Conservation (phyloP, 2,329 filamentous ascomycete species). For the Penicillium brasilianum region DNA sequence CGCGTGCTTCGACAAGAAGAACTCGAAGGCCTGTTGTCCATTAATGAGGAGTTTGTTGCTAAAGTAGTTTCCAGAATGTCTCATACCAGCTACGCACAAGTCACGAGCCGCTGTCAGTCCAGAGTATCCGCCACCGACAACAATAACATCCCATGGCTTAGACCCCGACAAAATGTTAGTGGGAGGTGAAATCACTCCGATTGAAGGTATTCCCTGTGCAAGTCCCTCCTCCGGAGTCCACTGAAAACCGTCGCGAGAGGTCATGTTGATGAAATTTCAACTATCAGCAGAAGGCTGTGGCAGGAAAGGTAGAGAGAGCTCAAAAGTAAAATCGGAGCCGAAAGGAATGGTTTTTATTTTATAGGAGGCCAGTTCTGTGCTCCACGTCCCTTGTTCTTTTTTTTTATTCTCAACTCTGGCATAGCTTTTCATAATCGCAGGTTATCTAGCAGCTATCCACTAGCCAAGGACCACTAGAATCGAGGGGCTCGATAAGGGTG, state of each 20-base stretch:
- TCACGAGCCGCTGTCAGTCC: conserved; percentile 42
- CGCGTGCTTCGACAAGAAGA: conserved; percentile 54
- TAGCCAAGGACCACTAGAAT: not conserved
- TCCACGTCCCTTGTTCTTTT: not conserved
- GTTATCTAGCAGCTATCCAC: not conserved
- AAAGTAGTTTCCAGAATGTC: too few relatives aligned
- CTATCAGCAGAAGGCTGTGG: not conserved
- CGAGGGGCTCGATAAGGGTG: not conserved
- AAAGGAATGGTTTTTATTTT: not conserved
- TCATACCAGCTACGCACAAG: conserved; percentile 29
- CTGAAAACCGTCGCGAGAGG: conserved; percentile 34
- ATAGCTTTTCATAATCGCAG: not conserved
- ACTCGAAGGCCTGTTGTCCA: conserved; percentile 42
- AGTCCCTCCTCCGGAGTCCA: conserved; percentile 32
- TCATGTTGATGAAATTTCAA: conserved; percentile 25
- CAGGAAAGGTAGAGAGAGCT: not conserved
- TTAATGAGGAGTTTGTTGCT: not conserved
- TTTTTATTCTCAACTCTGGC: not conserved
- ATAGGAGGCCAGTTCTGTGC: not conserved
- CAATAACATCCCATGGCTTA: conserved; percentile 30
- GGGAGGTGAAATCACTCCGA: conserved; percentile 30
- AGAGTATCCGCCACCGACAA: conserved; percentile 42
- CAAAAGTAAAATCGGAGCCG: not conserved
- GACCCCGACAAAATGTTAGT: conserved; percentile 17
- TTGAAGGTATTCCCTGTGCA: conserved; percentile 26